Conservation (phyloP, 2,329 filamentous ascomycete genomes). For the Dendryphion nanum region DNA sequence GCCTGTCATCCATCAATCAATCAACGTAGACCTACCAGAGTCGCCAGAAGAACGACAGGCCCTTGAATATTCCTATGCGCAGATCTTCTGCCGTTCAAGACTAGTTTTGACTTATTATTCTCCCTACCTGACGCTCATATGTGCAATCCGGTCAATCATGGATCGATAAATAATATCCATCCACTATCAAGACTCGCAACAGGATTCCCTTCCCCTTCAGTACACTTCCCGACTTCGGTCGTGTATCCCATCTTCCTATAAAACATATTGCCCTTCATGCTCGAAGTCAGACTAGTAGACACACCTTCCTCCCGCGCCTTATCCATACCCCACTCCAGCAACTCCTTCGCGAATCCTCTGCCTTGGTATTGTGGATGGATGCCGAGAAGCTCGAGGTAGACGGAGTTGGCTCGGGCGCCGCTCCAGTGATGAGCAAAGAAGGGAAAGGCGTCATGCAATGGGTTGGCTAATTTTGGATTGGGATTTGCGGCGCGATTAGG, state of each 20-base stretch:
- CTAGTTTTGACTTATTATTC: too few species aligned
- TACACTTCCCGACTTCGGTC: conserved; percentile 16
- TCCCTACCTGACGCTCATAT: too few species aligned
- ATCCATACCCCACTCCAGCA: conserved; percentile 42
- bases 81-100: too few species aligned
- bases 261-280: conserved; percentile 38
- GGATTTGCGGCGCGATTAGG: conserved; percentile 8
- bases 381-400: conserved; percentile 36
- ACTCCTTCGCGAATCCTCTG: conserved; percentile 28
- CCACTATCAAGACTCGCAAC: conserved; percentile 9
- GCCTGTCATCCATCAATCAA: too few species aligned
- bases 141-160: too few species aligned
- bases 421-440: conserved; percentile 9
- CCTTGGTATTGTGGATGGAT: conserved; percentile 40
- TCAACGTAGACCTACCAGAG: too few species aligned
- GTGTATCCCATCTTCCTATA: conserved; percentile 32
- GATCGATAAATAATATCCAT: conserved; percentile 21
- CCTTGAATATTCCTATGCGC: too few species aligned
- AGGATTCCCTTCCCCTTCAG: conserved; percentile 21
- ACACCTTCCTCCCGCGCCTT: conserved; percentile 31
- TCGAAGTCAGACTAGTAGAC: conserved; percentile 35
- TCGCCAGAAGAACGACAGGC: too few species aligned
- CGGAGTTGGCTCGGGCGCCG: conserved; percentile 26
- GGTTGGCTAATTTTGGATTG: conserved; percentile 2
- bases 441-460: conserved; percentile 2